Evolutionary conservation across 1,284 basidiomycete genomes (phyloP), one percentile per base, ranked within the genome.

Genomic region (Trichosporon sp.): DNA sequence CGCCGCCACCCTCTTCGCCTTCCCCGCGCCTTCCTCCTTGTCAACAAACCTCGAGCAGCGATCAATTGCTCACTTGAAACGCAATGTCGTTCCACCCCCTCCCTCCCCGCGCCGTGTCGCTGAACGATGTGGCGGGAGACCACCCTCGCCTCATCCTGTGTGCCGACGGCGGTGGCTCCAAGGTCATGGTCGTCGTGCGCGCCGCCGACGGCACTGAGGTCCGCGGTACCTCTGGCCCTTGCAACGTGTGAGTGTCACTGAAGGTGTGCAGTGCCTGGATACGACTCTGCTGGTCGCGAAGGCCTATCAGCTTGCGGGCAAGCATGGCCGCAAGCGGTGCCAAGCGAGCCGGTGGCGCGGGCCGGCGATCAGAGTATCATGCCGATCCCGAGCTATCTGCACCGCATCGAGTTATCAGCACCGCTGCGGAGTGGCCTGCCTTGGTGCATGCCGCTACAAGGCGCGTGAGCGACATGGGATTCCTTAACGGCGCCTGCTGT

Each of bases 101-200:
- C 29, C 56, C 56, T 32, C 56, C 56, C 56, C 29, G 29, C 29
- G 56, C 56, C 56, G 56, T 60, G 56, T 29, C 56, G 4, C 56
- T 60, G 11, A n/a, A 29, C 15, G 56, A 60, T 18, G 56, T 60
- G 56, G 56, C 56, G 29, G 56, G 56, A 31, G 65, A 34, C 34
- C 68, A 62, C 64, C 75, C 75, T 4, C 68, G 68, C 21, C 73
- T 81, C 34, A 75, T 80, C 42, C 73, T 76, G 64, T 76, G 76
- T 44, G 77, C 76, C 32, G 80, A 81, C 70, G 79, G 79, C 42
- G 80, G 80, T 25, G 80, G 80, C 35, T 77, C 76, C 25, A 81
- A 81, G 68, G 77, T 81, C 51, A 75, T 70, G 60, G 78, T 81
- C 32, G 77, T 79, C 25, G 75, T 81, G 13, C 73, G 78, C 21